A percentile compares a stretch with the other conserved stretches of the same genome.
These are phyloP conservation scores for Sphagnum magellanicum DNA, from an alignment of 228 moss, liverwort and hornwort species.

Conservation along the genomic window DNA sequence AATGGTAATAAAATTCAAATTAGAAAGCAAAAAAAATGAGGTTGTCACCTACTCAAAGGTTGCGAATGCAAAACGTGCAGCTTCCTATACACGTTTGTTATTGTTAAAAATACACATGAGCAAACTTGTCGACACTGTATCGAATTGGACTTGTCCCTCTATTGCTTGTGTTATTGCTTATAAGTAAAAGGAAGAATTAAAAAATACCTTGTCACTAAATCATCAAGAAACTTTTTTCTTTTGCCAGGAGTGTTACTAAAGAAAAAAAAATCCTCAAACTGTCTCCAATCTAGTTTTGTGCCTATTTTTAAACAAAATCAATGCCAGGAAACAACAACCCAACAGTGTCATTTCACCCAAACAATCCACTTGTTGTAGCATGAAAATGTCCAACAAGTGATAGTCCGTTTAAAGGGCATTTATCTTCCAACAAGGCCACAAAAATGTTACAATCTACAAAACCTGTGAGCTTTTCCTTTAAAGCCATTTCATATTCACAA, in stretches of 20 bases:
- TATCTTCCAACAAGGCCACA: slow-evolving; percentile 79
- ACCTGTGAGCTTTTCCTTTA: no score
- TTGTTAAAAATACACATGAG: slow-evolving; percentile 80
- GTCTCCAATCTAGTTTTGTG: no score
- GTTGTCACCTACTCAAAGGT: slow-evolving; percentile 99
- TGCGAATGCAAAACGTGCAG: slow-evolving; percentile 97
- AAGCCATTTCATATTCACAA: no score
- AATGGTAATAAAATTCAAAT: background rate
- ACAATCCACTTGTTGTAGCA: slow-evolving; percentile 99
- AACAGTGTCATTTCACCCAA: slow-evolving; percentile 46
- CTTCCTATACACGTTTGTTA: slow-evolving; percentile 96
- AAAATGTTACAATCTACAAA: slow-evolving; percentile 88
- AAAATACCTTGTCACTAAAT: no score
- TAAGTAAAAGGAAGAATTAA: no score
- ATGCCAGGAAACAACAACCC: background rate
- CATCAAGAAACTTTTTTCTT: no score
- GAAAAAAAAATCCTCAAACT: no score
- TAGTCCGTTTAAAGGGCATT: slow-evolving; percentile 82
- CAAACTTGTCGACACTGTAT: slow-evolving; percentile 81
- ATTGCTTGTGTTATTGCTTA: slow-evolving; percentile 37
- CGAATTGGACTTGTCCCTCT: slow-evolving; percentile 91
- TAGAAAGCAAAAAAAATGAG: background rate
- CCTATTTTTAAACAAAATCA: background rate
- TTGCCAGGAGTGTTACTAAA: no score
- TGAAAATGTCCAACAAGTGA: slow-evolving; percentile 95